Percentiles rank a stretch among this genome's conserved stretches.
Evolutionary conservation across 148 eudicot genomes (phyloP).

Genomic region (Cornus suecica): DNA sequence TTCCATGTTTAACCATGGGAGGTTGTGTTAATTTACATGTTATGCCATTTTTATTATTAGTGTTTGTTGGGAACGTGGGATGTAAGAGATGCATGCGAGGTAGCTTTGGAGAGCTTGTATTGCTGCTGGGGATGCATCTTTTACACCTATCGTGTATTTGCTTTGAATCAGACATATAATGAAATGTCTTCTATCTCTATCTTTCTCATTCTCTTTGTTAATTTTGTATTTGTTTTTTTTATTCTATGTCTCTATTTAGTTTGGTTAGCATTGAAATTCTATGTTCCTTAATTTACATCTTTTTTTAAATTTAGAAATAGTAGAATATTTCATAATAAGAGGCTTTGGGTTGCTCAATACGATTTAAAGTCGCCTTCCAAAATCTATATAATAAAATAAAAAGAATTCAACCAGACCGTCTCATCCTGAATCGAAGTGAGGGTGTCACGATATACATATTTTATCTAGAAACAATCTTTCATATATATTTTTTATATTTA

Average conservation of each 20-base stretch:
- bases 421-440: too few species aligned
- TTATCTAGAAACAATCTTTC: too few species aligned
- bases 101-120: conserved; percentile 23
- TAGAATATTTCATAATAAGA: too few species aligned
- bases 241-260: not conserved
- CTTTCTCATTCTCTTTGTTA: not conserved
- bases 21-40: not conserved
- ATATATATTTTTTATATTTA: too few species aligned
- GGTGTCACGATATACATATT: too few species aligned
- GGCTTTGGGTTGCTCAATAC: too few species aligned
- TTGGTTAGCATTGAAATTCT: not conserved
- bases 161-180: conserved; percentile 1
- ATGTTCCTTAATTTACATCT: too few species aligned
- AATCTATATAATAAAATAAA: too few species aligned
- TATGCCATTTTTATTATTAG: not conserved
- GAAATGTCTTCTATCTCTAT: not conserved
- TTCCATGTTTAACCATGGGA: conserved; percentile 14
- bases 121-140: conserved; percentile 67
- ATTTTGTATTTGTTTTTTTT: not conserved
- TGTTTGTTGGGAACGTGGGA: conserved; percentile 28
- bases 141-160: conserved; percentile 54
- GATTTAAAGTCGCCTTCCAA: too few species aligned
- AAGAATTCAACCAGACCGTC: too few species aligned
- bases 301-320: too few species aligned
- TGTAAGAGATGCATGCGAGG: conserved; percentile 85